Evolutionary conservation across 164 flowering plant species (phyloP).

Genomic region (Nymphaea thermarum): DNA sequence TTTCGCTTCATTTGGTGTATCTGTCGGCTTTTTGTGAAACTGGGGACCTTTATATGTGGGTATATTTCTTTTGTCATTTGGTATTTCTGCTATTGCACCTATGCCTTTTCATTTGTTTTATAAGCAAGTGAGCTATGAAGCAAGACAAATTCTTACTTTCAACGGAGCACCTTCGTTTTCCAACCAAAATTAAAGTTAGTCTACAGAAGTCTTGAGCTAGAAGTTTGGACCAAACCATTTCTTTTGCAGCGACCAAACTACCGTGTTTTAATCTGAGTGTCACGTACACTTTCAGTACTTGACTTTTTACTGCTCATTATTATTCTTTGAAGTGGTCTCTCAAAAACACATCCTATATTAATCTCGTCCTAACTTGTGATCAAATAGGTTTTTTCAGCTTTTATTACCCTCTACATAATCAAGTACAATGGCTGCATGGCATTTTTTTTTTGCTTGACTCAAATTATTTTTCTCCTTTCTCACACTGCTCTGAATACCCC

Average conservation of each 20-base stretch:
- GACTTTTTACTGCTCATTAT: neutral
- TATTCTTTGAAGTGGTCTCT: neutral
- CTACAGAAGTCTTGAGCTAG: neutral
- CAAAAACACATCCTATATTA: neutral
- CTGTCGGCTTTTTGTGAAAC: neutral
- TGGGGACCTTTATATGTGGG: neutral
- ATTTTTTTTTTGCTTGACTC: too few species aligned
- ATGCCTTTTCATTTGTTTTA: neutral
- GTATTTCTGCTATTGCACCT: neutral
- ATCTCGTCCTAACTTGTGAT: neutral
- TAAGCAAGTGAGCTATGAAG: neutral
- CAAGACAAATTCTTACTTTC: neutral
- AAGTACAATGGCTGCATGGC: too few species aligned
- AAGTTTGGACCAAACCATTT: neutral
- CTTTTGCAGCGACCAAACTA: too few species aligned
- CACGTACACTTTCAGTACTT: neutral
- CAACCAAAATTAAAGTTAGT: neutral
- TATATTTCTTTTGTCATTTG: neutral
- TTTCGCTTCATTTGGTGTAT: too few species aligned
- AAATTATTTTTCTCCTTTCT: too few species aligned
- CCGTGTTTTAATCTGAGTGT: neutral
- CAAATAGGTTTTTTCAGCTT: too few species aligned
- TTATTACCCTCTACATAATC: too few species aligned
- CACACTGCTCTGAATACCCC: too few species aligned
- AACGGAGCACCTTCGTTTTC: neutral